Evolutionary conservation across 805 yeast species (phyloP).

Genomic region (Yamadazyma ubonensis): DNA sequence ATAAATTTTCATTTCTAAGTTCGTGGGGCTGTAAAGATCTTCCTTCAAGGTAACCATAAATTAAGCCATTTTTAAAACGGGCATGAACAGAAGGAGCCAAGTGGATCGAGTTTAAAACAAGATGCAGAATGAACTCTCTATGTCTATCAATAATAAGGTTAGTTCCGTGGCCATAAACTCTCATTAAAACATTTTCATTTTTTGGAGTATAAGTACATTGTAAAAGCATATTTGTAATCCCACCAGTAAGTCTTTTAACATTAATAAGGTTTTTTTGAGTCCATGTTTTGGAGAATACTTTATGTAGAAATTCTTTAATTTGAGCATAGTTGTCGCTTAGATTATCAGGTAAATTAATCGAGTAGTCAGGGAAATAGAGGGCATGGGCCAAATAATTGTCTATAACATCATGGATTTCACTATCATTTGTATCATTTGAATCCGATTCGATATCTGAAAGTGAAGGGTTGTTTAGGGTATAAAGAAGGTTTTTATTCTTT

Average conservation of each 20-base stretch:
- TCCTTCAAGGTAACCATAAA: slow-evolving; percentile 69
- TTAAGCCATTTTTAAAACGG: slow-evolving; percentile 67
- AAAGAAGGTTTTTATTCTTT: slow-evolving; percentile 30
- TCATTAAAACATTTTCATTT: slow-evolving; percentile 49
- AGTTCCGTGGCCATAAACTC: slow-evolving; percentile 77
- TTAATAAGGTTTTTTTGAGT: slow-evolving; percentile 23
- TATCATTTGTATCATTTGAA: slow-evolving; percentile 6
- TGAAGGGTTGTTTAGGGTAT: slow-evolving; percentile 37
- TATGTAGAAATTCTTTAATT: slow-evolving; percentile 37
- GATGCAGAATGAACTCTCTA: slow-evolving; percentile 70
- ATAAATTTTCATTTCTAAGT: slow-evolving; percentile 46
- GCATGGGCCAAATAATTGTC: slow-evolving; percentile 45
- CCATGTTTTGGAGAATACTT: slow-evolving; percentile 49
- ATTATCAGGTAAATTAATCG: slow-evolving; percentile 39
- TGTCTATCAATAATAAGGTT: slow-evolving; percentile 69
- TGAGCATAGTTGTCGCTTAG: slow-evolving; percentile 33
- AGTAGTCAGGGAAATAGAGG: slow-evolving; percentile 46
- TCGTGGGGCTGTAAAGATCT: slow-evolving; percentile 57
- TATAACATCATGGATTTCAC: slow-evolving; percentile 12
- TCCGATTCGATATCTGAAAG: slow-evolving; percentile 34
- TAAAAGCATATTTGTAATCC: slow-evolving; percentile 61
- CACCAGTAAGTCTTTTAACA: slow-evolving; percentile 54
- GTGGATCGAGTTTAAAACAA: slow-evolving; percentile 54
- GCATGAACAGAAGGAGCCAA: slow-evolving; percentile 72
- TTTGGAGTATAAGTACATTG: slow-evolving; percentile 38